Percentiles rank a stretch among this genome's conserved stretches.
Conservation (phyloP, 2,329 filamentous ascomycete genomes). For the Cladophialophora exuberans region DNA sequence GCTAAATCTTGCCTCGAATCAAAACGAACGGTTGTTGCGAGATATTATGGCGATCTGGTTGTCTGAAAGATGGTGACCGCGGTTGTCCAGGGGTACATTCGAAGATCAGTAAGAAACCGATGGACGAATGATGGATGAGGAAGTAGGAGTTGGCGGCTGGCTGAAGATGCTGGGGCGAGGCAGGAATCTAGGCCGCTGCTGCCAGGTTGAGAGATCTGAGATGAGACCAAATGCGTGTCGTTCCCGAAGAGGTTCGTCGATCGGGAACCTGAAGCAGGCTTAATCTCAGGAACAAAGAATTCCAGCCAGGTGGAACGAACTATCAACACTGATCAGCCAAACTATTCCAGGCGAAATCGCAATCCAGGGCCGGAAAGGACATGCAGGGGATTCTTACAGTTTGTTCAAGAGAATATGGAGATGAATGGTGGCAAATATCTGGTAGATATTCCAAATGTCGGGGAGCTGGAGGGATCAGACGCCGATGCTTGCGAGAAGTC, state of each 20-base stretch:
- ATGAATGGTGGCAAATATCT: conserved; percentile 8
- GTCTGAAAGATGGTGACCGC: conserved; percentile 8
- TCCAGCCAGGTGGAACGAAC: conserved; percentile 40
- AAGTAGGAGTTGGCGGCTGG: conserved; percentile 14
- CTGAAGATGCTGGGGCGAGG: conserved; percentile 4
- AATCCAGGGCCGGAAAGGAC: conserved; percentile 13
- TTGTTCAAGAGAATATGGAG: conserved; percentile 9
- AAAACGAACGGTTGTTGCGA: conserved; percentile 47
- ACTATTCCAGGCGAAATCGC: conserved; percentile 28
- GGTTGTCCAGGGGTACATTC: conserved; percentile 24
- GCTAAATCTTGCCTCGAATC: conserved; percentile 44
- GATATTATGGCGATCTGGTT: conserved; percentile 27
- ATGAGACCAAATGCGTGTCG: conserved; percentile 5
- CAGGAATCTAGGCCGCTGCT: conserved; percentile 3
- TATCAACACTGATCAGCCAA: conserved; percentile 43
- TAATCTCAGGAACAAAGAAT: conserved; percentile 38
- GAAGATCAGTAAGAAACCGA: conserved; percentile 11
- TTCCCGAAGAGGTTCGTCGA: conserved; percentile 32
- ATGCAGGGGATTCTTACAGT: conserved; percentile 18
- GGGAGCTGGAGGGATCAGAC: conserved; percentile 4
- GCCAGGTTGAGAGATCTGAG: conserved; percentile 14
- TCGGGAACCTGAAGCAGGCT: conserved; percentile 38
- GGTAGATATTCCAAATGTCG: conserved; percentile 1
- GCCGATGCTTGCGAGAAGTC: conserved; percentile 6
- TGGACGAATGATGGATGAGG: conserved; percentile 2